Base-by-base conservation (phyloP, 2,329 filamentous ascomycete genomes). In the Aureobasidium zeae region DNA sequence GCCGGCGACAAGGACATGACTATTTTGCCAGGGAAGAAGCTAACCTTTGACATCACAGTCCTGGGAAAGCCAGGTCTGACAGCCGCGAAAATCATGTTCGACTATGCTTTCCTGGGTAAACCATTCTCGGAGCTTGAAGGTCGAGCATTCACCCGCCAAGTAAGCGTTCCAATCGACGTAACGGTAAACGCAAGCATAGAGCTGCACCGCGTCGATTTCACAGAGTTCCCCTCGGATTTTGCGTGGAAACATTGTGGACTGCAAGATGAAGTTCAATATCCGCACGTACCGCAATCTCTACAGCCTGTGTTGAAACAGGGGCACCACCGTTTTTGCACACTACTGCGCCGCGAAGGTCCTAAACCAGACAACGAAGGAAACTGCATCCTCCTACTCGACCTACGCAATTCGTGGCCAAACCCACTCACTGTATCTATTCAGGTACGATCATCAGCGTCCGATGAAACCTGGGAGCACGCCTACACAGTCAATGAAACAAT, bases 151-250 rank as follows among this genome's bases (percentile, higher is more conserved):
- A 94, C 88, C 0, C 76, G 88, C 28, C 85, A 91, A 57, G 73
- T 94, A 12, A 80, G 81, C 13, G 70, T 94, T 20, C 83, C 86
- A 11, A 68, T 96, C 46, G 85, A 82, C 0, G 76, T 95, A 12
- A 95, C 89, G 4, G 89, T 96, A 35, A 95, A 95, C 57, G 84
- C 87, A 3, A 91, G 86, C 55, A 72, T 95, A 19, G 86, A 95
- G 56, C 69, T 95, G 8, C 73, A 80, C 24, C 75, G 86, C 26
- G 79, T 88, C 51, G 88, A 95, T 55, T 72, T 93, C 13, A 63
- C 91, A 24, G 80, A 86, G 1, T 72, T 94, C 9, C 77, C 77
- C 35, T 74, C 77, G 9, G 70, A 75, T 36, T 76, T 91, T 41
- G 81, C 82, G 1, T 86, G 83, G 77, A 61, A 61, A 44, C 67